These are phyloP conservation scores for Wickerhamomyces hampshirensis DNA, from an alignment of 805 yeast genomes.

Conservation along the genomic window DNA sequence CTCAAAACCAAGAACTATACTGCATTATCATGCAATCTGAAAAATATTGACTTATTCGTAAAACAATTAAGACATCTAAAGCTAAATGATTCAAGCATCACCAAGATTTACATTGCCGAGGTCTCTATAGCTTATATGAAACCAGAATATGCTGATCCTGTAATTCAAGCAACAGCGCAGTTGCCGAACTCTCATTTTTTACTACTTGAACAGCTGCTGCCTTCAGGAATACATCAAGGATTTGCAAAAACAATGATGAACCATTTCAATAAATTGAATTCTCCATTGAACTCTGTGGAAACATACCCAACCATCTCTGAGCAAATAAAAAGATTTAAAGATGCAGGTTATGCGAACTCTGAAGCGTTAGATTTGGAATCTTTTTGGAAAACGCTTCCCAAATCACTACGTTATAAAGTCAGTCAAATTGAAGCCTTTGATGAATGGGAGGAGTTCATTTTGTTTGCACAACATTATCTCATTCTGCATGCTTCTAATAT, in stretches of 20 bases:
- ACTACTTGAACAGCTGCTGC: constrained; percentile 67
- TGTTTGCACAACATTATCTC: constrained; percentile 72
- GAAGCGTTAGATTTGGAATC: constrained; percentile 51
- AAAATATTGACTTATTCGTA: constrained; percentile 37
- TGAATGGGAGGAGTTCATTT: constrained; percentile 77
- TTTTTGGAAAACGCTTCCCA: constrained; percentile 51
- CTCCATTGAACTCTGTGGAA: constrained; percentile 64
- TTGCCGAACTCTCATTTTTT: constrained; percentile 54
- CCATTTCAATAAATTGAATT: constrained; percentile 60
- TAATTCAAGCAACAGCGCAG: constrained; percentile 42
- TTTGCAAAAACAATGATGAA: constrained; percentile 71
- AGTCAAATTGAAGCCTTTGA: constrained; percentile 63
- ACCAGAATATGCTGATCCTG: constrained; percentile 57
- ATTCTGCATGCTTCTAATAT: constrained; percentile 58
- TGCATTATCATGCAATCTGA: constrained; percentile 65
- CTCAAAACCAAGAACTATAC: constrained; percentile 43
- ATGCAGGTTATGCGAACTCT: constrained; percentile 41
- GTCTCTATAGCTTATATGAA: constrained; percentile 81
- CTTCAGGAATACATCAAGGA: constrained; percentile 57
- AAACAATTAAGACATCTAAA: constrained; percentile 14
- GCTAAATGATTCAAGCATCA: constrained; percentile 25
- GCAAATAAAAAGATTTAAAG: constrained; percentile 47
- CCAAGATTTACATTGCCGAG: constrained; percentile 69
- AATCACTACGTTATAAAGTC: constrained; percentile 35
- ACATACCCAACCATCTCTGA: constrained; percentile 45